These are phyloP conservation scores for Russula earlei DNA, from an alignment of 768 basidiomycete species.

Conservation along the genomic window DNA sequence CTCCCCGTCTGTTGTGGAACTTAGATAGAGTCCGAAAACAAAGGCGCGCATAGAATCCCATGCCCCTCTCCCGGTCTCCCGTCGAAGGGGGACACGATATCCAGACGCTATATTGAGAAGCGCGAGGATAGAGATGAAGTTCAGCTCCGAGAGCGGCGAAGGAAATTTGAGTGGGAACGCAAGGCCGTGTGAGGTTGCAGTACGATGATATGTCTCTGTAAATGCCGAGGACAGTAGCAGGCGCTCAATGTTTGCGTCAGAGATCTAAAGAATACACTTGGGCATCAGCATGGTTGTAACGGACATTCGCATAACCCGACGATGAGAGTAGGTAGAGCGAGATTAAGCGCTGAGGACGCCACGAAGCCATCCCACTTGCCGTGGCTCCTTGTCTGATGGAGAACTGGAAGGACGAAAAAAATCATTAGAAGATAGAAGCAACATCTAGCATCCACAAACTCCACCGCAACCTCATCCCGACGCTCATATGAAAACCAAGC, in stretches of 20 bases:
- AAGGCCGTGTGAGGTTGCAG: constrained; percentile 51
- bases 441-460: neutral
- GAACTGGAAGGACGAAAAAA: neutral
- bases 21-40: constrained; percentile 61
- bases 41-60: constrained; percentile 78
- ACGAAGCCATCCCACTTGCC: neutral
- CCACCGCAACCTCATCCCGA: neutral
- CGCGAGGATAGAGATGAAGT: constrained; percentile 67
- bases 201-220: constrained; percentile 48
- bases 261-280: constrained; percentile 37
- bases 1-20: constrained; percentile 44
- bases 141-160: constrained; percentile 64
- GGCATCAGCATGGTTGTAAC: constrained; percentile 1
- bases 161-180: constrained; percentile 73
- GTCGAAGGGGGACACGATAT: constrained; percentile 66
- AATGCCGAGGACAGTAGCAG: constrained; percentile 60
- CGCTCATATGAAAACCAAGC: neutral
- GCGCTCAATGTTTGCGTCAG: constrained; percentile 44
- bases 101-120: constrained; percentile 80
- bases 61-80: constrained; percentile 66
- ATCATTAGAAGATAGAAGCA: neutral
- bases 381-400: neutral
- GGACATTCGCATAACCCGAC: neutral
- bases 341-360: constrained; percentile 3
- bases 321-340: neutral